Base-by-base conservation (phyloP, 306 rosid species). In the Dryas octopetala region DNA sequence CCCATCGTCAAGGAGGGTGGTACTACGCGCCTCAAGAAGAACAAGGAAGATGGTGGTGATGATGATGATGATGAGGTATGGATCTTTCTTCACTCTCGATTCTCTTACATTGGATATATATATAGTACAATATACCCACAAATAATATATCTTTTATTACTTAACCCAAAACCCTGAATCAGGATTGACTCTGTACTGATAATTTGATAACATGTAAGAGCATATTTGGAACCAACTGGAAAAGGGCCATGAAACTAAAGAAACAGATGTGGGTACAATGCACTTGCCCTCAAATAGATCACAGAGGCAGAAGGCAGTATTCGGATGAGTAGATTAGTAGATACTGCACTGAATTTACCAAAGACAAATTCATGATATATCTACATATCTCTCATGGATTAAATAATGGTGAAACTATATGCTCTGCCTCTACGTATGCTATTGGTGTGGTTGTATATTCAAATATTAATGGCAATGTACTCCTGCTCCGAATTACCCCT, bases 1-100 rank as follows among this genome's bases (percentile, higher is more conserved):
- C 99, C 99, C 66, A 86, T 96, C 69, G 80, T 82, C 89, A 96
- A 85, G 83, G 97, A 88, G 81, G 98, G 97, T 7, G 99, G 99
- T 51, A 96, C 98, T 43, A 96, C 99, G 44, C 88, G 88, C 75
- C 88, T 92, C 64, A 92, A 89, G 92, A 92, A 96, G 84, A 86
- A 76, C 63, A 88, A 78, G 83, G 91, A 85, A 81, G 98, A 87
- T 64, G 84, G 96, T 0, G 95, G 78, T 0, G 84, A 78, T 8
- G 90, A 85, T 0, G 92, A 87, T 23, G 91, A 84, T 0, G 81
- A 90, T 4, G 93, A 90, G 97, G 96, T 94, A 82, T 58, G 80
- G 82, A 67, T 32, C 38, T 32, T 32, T 32, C 2, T 2, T 32
- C 38, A 32, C 26, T 63, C 44, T 28, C 26, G 45, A 32, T 23